These are phyloP conservation scores for Schwanniomyces yamadae DNA, from an alignment of 805 yeast genomes.

Conservation along the genomic window DNA sequence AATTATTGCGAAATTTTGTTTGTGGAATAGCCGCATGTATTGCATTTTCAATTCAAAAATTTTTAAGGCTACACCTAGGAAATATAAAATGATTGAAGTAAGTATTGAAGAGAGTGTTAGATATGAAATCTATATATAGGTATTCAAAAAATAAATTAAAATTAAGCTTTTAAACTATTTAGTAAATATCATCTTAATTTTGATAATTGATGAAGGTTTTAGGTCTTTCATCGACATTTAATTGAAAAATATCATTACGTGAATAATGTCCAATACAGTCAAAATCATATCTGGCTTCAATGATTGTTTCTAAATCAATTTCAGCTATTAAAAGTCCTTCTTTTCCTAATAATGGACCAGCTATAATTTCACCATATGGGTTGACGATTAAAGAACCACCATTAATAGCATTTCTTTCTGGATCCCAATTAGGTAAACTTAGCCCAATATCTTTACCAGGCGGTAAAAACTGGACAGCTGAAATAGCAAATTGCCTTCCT, in stretches of 20 bases:
- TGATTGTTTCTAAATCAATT: constrained; percentile 35
- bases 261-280: constrained; percentile 45
- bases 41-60: too few relatives aligned
- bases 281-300: constrained; percentile 41
- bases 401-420: constrained; percentile 31
- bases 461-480: constrained; percentile 42
- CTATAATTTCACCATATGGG: constrained; percentile 39
- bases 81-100: too few relatives aligned
- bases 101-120: too few relatives aligned
- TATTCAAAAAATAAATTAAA: constrained; percentile 1
- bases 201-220: not conserved
- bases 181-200: constrained; percentile 1
- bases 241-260: constrained; percentile 40
- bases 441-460: constrained; percentile 23
- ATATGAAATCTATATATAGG: too few relatives aligned
- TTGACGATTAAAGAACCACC: constrained; percentile 26
- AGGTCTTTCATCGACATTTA: constrained; percentile 36
- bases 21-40: not conserved
- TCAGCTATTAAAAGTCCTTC: constrained; percentile 43
- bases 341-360: constrained; percentile 38
- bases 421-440: constrained; percentile 18
- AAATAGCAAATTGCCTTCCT: constrained; percentile 39
- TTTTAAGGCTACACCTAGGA: too few relatives aligned
- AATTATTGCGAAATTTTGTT: not conserved
- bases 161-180: not conserved